Conservation (phyloP, 2,329 filamentous ascomycete genomes). For the Trichoderma cornu-damae region DNA sequence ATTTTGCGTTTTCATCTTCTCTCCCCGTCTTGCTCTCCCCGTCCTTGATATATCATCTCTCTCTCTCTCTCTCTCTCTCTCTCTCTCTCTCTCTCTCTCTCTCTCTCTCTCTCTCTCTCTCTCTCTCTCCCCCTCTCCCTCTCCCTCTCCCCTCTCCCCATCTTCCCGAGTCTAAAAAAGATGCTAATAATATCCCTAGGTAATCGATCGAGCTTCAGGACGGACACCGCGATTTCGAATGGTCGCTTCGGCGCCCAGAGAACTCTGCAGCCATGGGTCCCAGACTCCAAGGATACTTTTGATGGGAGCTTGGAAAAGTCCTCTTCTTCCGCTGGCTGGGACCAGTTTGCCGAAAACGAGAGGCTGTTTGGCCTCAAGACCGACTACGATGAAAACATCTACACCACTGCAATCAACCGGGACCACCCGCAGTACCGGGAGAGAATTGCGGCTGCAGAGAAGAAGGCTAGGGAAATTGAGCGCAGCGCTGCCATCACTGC, state of each 20-base stretch:
- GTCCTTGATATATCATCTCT: too few species aligned
- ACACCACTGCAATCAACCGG: conserved; percentile 87
- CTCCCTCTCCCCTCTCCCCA: too few species aligned
- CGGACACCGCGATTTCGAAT: conserved; percentile 82
- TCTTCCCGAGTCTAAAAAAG: too few species aligned
- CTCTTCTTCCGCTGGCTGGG: conserved; percentile 59
- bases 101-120: background rate
- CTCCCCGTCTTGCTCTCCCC: background rate
- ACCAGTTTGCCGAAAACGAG: conserved; percentile 91
- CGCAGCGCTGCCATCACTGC: conserved; percentile 65
- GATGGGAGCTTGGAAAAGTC: conserved; percentile 68
- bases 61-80: background rate
- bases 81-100: background rate
- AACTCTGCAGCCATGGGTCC: conserved; percentile 75
- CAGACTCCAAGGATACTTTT: conserved; percentile 54
- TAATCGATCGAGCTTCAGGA: conserved; percentile 66
- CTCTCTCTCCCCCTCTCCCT: too few species aligned
- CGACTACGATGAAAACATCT: conserved; percentile 90
- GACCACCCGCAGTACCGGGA: conserved; percentile 76
- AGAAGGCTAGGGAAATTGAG: conserved; percentile 86
- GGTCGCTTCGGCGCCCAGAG: conserved; percentile 65
- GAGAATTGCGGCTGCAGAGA: conserved; percentile 71
- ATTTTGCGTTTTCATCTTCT: background rate
- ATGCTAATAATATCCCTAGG: conserved; percentile 44
- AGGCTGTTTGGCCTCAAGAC: conserved; percentile 80